Base-by-base conservation (phyloP, 2,329 filamentous ascomycete genomes). In the Cladosporium sphaerospermum region DNA sequence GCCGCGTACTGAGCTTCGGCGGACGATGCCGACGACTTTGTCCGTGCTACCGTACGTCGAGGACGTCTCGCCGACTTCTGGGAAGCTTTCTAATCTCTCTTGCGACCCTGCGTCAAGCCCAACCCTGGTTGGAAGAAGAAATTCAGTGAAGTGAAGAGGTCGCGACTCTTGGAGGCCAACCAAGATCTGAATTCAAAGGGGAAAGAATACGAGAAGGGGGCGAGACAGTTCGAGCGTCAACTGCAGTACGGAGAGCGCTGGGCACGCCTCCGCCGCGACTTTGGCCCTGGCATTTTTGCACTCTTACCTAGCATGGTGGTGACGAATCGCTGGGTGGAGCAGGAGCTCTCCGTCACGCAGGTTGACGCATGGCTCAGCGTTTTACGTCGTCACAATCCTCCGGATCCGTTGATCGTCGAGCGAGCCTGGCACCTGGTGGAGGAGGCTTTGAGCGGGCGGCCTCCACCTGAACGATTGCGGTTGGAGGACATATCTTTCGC, bases 21-120 rank as follows among this genome's bases (percentile, higher is more conserved):
- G 3, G 42, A 45, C 42, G 42, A 45, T 32, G 28, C 42, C 3
- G 28, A 45, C 42, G 42, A 45, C 42, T 45, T 45, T 6, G 42
- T 45, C 42, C 28, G 42, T 16, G n/a, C 19, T 7, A 45, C 32
- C 42, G 19, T 45, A n/a, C 42, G 42, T 13, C 42, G 42, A 31
- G 42, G 42, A n/a, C 42, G 42, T n/a, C 42, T 45, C 42, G 42
- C 42, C 42, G 42, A 45, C 42, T 45, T 45, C 28, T 45, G 11
- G 19, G 42, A 45, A n/a, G 19, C 23, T 9, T 45, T 45, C 28
- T 2, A 45, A n/a, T 31, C 19, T 14, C 42, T 32, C 28, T 32
- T 33, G 28, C 42, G 42, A 32, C 42, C 42, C 5, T 31, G 23
- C 11, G 16, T 32, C 11, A 33, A 45, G 23, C 42, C 42, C 28